Conservation (phyloP, 1,284 basidiomycete genomes). For the Sparassis latifolia region DNA sequence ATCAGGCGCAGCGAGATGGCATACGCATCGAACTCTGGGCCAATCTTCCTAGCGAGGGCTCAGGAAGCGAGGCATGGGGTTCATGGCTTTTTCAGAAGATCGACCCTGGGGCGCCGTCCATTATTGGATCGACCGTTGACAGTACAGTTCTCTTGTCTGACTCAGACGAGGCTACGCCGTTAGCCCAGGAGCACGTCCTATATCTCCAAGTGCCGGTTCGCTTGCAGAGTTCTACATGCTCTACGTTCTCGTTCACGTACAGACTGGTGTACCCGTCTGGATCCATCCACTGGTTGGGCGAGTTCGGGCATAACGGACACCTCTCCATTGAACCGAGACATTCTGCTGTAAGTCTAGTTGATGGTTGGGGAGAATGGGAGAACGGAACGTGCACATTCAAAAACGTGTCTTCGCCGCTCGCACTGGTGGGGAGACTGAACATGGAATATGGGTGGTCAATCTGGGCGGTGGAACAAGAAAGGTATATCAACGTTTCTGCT, state of each 20-base stretch:
- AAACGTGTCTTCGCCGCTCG: background rate
- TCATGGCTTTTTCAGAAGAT: constrained; percentile 15
- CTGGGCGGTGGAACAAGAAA: constrained; percentile 18
- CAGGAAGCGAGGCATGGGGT: constrained; percentile 19
- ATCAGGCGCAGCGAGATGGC: constrained; percentile 16
- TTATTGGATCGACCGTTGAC: background rate
- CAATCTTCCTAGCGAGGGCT: constrained; percentile 18
- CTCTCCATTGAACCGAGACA: constrained; percentile 18
- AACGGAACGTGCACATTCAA: constrained; percentile 11
- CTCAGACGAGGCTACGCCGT: background rate
- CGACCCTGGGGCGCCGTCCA: background rate
- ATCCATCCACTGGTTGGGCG: constrained; percentile 22
- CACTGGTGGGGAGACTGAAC: constrained; percentile 13
- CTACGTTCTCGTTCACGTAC: constrained; percentile 25
- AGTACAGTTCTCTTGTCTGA: background rate
- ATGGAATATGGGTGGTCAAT: constrained; percentile 15
- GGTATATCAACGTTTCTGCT: constrained; percentile 11
- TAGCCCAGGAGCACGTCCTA: constrained; percentile 6
- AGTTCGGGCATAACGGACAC: constrained; percentile 20
- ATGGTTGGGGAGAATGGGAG: constrained; percentile 13
- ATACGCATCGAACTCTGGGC: constrained; percentile 25
- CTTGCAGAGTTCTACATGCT: constrained; percentile 7
- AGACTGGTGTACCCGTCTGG: constrained; percentile 25
- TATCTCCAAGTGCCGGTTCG: constrained; percentile 10
- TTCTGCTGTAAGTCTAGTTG: constrained; percentile 12